Base-by-base conservation (phyloP, 768 basidiomycete species). In the Austroboletus festivus region DNA sequence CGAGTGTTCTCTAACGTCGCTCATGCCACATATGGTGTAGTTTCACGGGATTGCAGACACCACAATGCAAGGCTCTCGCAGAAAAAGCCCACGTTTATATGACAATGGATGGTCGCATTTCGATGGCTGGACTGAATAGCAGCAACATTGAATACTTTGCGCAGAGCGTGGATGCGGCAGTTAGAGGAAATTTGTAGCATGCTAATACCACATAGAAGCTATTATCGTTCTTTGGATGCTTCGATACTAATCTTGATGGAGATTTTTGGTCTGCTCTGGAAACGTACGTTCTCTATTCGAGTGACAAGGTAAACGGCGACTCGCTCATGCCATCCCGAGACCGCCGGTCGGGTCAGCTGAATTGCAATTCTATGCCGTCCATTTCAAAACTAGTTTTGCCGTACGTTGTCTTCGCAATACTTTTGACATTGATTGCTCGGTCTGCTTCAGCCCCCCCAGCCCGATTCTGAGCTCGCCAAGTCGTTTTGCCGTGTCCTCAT, bases 71-170 rank as follows among this genome's bases (percentile, higher is more conserved):
- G 60, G 78, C 76, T 5, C 78, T 95, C 44, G 89, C 93, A 15
- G 82, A 92, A 66, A 89, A 87, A 64, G 89, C 89, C 4, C 90
- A 94, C 65, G 76, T 95, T 54, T 95, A 95, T 71, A 88, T 94
- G 88, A 94, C 93, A n/a, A 76, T 79, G 48, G 88, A 94, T 66
- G 93, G 93, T 18, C 85, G 93, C 57, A 93, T 94, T 59, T 91
- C 89, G 38, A 95, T 94, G 91, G 90, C 92, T 52, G 93, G 90
- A 28, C 70, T 95, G 62, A 95, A 94, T 74, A 70, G 71, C 51
- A 65, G 71, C 62, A 95, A 95, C 76, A 81, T 95, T 58, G 83
- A 85, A 60, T 90, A 94, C 76, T 93, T 96, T 66, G 91, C 93
- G 3, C 78, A 91, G 71, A 82, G 83, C 61, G 86, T 95, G 48